These are phyloP conservation scores for Lepidium sativum DNA, from an alignment of 345 rosid species.

Conservation along the genomic window DNA sequence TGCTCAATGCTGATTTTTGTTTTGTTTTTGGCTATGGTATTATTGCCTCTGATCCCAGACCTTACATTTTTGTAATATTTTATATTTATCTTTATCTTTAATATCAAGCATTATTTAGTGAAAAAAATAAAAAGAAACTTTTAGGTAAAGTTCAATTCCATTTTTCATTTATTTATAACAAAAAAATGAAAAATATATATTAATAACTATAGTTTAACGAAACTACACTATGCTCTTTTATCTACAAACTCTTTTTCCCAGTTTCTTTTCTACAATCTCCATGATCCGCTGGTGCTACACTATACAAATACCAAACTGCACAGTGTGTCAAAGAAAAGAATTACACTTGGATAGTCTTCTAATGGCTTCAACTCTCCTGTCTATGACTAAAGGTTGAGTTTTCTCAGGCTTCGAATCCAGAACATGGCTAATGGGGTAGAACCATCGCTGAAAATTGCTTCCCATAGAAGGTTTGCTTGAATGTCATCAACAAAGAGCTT, in stretches of 20 bases:
- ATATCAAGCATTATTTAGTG: too few species aligned
- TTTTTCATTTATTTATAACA: background rate
- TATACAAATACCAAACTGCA: constrained; percentile 3
- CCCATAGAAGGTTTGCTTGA: background rate
- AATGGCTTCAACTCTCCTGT: background rate
- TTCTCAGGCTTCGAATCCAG: constrained; percentile 8
- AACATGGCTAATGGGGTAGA: constrained; percentile 3
- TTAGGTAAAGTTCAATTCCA: background rate
- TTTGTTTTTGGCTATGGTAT: too few species aligned
- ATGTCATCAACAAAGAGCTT: constrained; percentile 5
- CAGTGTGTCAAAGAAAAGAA: constrained; percentile 10
- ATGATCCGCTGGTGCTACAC: background rate
- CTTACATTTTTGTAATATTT: too few species aligned
- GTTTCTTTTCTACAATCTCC: background rate
- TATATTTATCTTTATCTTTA: too few species aligned
- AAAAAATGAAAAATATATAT: too few species aligned
- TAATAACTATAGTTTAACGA: constrained; percentile 5
- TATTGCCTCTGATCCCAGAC: too few species aligned
- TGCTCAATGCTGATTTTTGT: too few species aligned
- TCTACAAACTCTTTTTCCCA: background rate
- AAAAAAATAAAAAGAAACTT: too few species aligned
- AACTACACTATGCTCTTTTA: constrained; percentile 25
- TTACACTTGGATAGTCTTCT: constrained; percentile 9
- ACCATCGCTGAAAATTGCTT: background rate
- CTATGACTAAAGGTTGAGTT: constrained; percentile 8